Conservation (phyloP, 306 rosid genomes). For the Cicer judaicum region DNA sequence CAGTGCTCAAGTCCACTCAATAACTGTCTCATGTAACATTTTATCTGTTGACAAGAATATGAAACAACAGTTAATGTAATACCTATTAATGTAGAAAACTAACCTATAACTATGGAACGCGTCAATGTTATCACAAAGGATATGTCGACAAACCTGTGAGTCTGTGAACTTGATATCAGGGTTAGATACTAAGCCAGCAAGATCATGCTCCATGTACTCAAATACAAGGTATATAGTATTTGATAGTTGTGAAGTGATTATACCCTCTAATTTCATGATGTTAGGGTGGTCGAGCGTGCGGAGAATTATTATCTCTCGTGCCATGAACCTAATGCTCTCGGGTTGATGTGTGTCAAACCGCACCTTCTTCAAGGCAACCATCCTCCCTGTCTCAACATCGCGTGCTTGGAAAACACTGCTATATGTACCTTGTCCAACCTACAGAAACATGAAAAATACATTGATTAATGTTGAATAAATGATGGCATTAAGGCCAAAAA, state of each 20-base stretch:
- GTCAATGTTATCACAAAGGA: constrained; percentile 7
- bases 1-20: constrained; percentile 93
- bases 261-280: constrained; percentile 87
- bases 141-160: constrained; percentile 67
- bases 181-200: constrained; percentile 81
- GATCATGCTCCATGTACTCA: constrained; percentile 99
- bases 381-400: constrained; percentile 72
- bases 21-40: constrained; percentile 95
- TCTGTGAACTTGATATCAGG: constrained; percentile 77
- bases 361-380: constrained; percentile 94
- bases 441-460: background rate
- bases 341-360: constrained; percentile 81
- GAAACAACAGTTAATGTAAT: constrained; percentile 23
- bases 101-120: background rate
- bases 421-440: constrained; percentile 98
- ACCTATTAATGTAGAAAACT: too few relatives aligned
- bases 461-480: constrained; percentile 18
- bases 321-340: constrained; percentile 93
- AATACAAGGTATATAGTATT: constrained; percentile 89
- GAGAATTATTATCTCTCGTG: constrained; percentile 83
- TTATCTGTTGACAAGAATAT: constrained; percentile 57
- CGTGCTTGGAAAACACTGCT: constrained; percentile 95
- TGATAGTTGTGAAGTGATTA: constrained; percentile 78
- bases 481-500: constrained; percentile 21
- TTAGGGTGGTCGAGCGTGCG: constrained; percentile 98